phyloP scores from a whole-genome alignment of 768 basidiomycete species.

The Leucocoprinus birnbaumii region DNA sequence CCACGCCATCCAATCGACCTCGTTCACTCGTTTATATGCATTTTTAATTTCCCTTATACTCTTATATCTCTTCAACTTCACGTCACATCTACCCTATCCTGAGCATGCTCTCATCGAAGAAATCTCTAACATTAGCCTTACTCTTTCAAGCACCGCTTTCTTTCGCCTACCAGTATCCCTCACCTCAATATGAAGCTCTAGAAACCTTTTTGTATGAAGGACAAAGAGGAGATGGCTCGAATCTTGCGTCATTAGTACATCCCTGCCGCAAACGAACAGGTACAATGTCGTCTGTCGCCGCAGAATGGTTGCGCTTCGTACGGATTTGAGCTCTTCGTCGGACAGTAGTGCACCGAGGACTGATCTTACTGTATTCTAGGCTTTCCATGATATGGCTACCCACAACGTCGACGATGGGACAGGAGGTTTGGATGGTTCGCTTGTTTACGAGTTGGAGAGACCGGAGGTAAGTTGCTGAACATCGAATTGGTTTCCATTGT shows the following conservation, averaged over 20 bases:
- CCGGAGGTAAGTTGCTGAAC: constrained; percentile 34
- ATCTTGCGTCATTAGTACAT: constrained; percentile 28
- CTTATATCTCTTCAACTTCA: background rate
- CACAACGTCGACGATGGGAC: constrained; percentile 41
- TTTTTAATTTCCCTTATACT: background rate
- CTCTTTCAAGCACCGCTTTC: background rate
- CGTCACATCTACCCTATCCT: background rate
- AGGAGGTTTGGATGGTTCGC: constrained; percentile 49
- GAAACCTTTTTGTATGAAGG: constrained; percentile 32
- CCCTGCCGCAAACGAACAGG: constrained; percentile 29
- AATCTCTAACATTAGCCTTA: background rate
- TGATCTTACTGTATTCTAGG: constrained; percentile 21
- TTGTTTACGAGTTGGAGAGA: constrained; percentile 43
- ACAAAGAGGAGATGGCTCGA: constrained; percentile 27
- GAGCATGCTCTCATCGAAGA: background rate
- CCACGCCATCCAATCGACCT: background rate
- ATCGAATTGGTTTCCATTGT: too few species aligned
- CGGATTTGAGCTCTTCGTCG: constrained; percentile 6
- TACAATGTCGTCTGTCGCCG: constrained; percentile 25
- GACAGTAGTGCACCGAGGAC: too few species aligned
- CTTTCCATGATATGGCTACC: constrained; percentile 51
- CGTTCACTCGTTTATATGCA: constrained; percentile 13
- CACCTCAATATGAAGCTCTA: constrained; percentile 33
- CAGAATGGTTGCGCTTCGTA: constrained; percentile 36
- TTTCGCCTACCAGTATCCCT: constrained; percentile 29